Evolutionary conservation across 768 basidiomycete species (phyloP).

Genomic region (Pisolithus sp.): DNA sequence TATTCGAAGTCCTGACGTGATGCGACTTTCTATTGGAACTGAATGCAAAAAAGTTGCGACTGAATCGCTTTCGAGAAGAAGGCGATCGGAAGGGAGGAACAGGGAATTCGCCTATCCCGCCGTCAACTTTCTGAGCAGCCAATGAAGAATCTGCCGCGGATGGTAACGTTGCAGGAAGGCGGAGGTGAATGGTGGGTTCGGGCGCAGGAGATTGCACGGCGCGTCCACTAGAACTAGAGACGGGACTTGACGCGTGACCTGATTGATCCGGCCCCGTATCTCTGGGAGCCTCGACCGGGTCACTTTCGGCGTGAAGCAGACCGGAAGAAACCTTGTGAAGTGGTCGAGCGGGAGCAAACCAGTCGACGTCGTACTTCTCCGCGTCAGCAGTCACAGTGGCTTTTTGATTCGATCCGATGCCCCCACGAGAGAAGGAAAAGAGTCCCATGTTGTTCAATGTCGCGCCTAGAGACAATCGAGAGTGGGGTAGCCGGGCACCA

Average conservation of each 20-base stretch:
- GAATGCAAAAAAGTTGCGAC: slow-evolving; percentile 29
- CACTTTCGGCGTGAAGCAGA: slow-evolving; percentile 14
- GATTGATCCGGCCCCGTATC: slow-evolving; percentile 6
- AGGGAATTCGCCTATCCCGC: slow-evolving; percentile 66
- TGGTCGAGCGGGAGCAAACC: slow-evolving; percentile 63
- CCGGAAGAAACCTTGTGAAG: slow-evolving; percentile 40
- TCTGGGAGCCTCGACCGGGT: slow-evolving; percentile 36
- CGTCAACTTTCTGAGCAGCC: slow-evolving; percentile 40
- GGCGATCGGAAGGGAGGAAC: slow-evolving; percentile 19
- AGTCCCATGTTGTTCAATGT: slow-evolving; percentile 24
- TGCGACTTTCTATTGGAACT: slow-evolving; percentile 19
- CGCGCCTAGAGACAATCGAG: neutral
- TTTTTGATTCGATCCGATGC: slow-evolving; percentile 16
- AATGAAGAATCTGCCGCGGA: slow-evolving; percentile 34
- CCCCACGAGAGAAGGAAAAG: slow-evolving; percentile 34
- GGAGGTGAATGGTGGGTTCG: slow-evolving; percentile 8
- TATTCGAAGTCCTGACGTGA: slow-evolving; percentile 13
- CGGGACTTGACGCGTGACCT: neutral
- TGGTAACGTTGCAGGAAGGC: slow-evolving; percentile 8
- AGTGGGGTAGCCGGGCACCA: neutral
- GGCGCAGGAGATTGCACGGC: slow-evolving; percentile 12
- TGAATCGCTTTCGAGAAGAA: slow-evolving; percentile 35
- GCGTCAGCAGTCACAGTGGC: slow-evolving; percentile 13
- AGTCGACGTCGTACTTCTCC: slow-evolving; percentile 36
- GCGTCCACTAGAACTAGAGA: neutral